phyloP scores from a whole-genome alignment of 352 stramenopile species.

The Phytophthora pistaciae region DNA sequence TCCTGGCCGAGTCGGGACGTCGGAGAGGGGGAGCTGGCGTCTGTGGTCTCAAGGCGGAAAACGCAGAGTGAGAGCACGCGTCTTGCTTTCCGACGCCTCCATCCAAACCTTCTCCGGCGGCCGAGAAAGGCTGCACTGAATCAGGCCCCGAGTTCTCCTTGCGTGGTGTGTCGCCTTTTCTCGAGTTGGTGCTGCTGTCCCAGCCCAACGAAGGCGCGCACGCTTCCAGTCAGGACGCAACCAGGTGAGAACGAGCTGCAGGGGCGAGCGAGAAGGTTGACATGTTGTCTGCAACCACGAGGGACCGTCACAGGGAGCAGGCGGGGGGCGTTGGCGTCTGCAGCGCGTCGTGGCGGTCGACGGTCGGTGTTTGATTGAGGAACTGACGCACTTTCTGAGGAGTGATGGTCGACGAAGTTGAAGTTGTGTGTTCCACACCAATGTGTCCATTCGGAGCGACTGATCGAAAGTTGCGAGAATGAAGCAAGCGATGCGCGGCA shows the following conservation, averaged over 20 bases:
- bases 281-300: constrained; percentile 22
- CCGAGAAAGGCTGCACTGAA: constrained; percentile 36
- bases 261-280: constrained; percentile 11
- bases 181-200: constrained; percentile 28
- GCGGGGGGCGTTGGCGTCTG: background rate
- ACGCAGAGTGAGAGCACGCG: constrained; percentile 36
- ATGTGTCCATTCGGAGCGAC: constrained; percentile 14
- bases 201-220: constrained; percentile 7
- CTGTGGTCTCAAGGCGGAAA: constrained; percentile 37
- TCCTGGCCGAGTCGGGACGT: background rate
- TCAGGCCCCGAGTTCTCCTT: background rate
- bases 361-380: background rate
- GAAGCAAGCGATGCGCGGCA: background rate
- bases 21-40: constrained; percentile 4
- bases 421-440: constrained; percentile 34
- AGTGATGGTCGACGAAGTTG: constrained; percentile 43
- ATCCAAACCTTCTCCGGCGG: constrained; percentile 36
- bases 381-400: constrained; percentile 30
- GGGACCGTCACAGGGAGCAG: constrained; percentile 13
- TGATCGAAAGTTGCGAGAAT: constrained; percentile 1
- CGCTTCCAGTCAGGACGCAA: constrained; percentile 29
- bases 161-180: constrained; percentile 31
- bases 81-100: constrained; percentile 2
- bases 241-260: constrained; percentile 25
- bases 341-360: background rate